Percentiles rank a stretch among this genome's conserved stretches.
phyloP scores from a whole-genome alignment of 352 stramenopile genomes.

The Globisporangium yorkense region DNA sequence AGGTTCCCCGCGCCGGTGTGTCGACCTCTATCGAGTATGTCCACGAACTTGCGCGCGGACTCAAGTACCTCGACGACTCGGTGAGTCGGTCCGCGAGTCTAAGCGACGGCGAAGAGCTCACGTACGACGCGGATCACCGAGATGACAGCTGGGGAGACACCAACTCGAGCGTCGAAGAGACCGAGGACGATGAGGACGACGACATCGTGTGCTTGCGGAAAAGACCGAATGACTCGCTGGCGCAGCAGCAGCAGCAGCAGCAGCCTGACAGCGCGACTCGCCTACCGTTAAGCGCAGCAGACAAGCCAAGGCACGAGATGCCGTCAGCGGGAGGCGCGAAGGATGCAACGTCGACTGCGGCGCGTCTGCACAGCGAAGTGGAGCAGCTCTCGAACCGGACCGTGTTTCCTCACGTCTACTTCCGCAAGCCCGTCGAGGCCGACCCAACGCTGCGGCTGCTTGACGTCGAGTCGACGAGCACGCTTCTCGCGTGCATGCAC shows the following conservation, averaged over 20 bases:
- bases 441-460: slow-evolving; percentile 79
- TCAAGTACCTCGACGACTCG: slow-evolving; percentile 37
- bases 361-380: slow-evolving; percentile 36
- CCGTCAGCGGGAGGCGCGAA: not conserved
- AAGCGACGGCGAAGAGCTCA: not conserved
- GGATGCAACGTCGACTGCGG: slow-evolving; percentile 2
- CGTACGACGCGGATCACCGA: not conserved
- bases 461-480: slow-evolving; percentile 74
- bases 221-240: slow-evolving; percentile 24
- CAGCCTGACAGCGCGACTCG: not conserved
- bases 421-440: slow-evolving; percentile 65
- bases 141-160: slow-evolving; percentile 1
- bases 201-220: slow-evolving; percentile 17
- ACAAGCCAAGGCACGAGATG: too few species aligned
- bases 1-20: slow-evolving; percentile 46
- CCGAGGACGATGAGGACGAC: slow-evolving; percentile 37
- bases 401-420: slow-evolving; percentile 65
- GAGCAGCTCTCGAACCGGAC: slow-evolving; percentile 67
- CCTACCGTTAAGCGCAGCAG: too few species aligned
- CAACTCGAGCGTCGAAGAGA: slow-evolving; percentile 14
- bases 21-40: slow-evolving; percentile 60
- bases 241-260: not conserved
- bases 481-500: slow-evolving; percentile 75
- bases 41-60: slow-evolving; percentile 51
- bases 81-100: too few species aligned